phyloP scores from a whole-genome alignment of 305 asterid species.

The Solanum hybrid region DNA sequence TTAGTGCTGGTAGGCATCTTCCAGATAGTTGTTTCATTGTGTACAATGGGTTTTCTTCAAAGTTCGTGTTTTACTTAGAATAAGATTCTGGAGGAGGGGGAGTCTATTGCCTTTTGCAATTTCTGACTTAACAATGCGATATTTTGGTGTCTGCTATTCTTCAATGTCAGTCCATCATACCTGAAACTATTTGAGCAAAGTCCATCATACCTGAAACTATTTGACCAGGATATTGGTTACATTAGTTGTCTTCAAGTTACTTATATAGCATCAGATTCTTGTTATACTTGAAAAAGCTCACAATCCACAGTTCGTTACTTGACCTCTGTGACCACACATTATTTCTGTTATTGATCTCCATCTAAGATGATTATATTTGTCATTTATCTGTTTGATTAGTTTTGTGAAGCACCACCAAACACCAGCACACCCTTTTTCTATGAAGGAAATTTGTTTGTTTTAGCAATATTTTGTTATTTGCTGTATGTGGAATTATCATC shows the following conservation, averaged over 20 bases:
- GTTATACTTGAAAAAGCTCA: neutral
- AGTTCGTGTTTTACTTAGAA: neutral
- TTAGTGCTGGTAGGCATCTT: neutral
- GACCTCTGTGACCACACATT: neutral
- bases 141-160: neutral
- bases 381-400: neutral
- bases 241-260: neutral
- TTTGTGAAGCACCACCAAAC: neutral
- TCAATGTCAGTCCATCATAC: neutral
- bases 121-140: neutral
- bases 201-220: neutral
- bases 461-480: neutral
- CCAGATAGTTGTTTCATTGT: neutral
- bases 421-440: neutral
- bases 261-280: neutral
- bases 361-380: neutral
- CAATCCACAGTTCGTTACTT: neutral
- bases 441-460: neutral
- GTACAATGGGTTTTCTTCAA: neutral
- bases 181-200: neutral
- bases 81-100: neutral
- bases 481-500: neutral
- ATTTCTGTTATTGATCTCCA: neutral
- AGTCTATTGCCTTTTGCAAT: neutral
- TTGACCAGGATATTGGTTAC: neutral